Evolutionary conservation across 768 basidiomycete species (phyloP), one percentile per base, ranked within the genome.

Genomic region (Boletus rubropictus): DNA sequence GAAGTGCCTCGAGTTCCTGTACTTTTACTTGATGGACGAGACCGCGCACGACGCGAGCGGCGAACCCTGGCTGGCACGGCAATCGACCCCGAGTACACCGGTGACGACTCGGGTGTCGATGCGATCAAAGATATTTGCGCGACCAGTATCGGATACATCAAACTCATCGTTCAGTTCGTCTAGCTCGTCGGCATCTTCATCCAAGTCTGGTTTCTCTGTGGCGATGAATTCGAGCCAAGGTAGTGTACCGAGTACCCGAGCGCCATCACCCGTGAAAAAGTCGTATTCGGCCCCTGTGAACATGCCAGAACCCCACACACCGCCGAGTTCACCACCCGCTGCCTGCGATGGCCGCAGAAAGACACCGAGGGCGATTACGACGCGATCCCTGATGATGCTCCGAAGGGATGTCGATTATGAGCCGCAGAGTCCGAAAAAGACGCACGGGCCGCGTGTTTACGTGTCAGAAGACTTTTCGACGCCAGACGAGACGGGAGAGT

Each of bases 1-100:
- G 87, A 95, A 95, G 70, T 95, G 91, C 52, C 73, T 97, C 15
- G 94, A 96, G 62, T 93, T 96, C 57, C 69, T 97, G 14, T 95
- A 95, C 65, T 96, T 94, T 65, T 97, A 97, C 64, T 74, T 97
- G 7, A 73, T 95, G 37, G 93, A 94, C 50, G 93, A 96, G 61
- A 80, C 78, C 1, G 61, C 69, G 6, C 48, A 53, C 18, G 48
- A 54, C 4, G 47, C 40, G 35, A 51, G 43, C 9, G 36, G 39
- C 25, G 21, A 15, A 15, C 17, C 43, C 46, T 50, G 31, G 33
- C 17, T 49, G 0, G 52, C 46, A 28, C 42, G 52, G 4, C 74
- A 77, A 5, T 55, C 64, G 4, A 57, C 64, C 10, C 71, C 72
- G 0, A 55, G 67, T n/a, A 57, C 70, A 15, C 54, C 66, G 3